Base-by-base conservation (phyloP, 495 filamentous ascomycete genomes). In the Trichoderma gamsii region DNA sequence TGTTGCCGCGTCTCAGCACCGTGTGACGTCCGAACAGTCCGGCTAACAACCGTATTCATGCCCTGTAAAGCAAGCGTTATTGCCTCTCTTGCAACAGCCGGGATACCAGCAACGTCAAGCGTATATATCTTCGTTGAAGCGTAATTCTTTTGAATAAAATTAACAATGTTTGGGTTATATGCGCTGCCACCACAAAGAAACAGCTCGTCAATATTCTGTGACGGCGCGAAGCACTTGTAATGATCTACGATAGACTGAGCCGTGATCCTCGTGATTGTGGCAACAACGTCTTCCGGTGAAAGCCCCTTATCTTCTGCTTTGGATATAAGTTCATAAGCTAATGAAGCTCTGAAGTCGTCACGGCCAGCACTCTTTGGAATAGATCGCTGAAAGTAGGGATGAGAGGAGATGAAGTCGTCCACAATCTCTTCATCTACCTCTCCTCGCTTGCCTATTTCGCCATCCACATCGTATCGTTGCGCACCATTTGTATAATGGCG, bases 161-260 rank as follows among this genome's bases (percentile, higher is more conserved):
- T 74, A 13, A 78, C 76, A 71, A 85, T 87, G 66, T 85, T 86
- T 1, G 83, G 85, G 72, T 86, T 86, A 63, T 80, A 79, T 0
- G 83, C 84, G 21, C 84, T 85, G n/a, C 84, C 84, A 13, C 84
- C 85, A 73, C 83, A 86, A 79, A 87, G 84, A 74, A 82, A 87
- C 41, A 86, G 81, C 73, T 87, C 84, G 69, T 83, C 78, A 9
- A 61, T 61, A n/a, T 72, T 71, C 29, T 78, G 72, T 23, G 68
- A 73, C 6, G 83, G 83, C 15, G 80, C 79, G 69, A 81, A 86
- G 43, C 80, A 78, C 18, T 74, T 74, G 76, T 86, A 86, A 64
- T 85, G 83, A n/a, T 85, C 78, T 56, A 85, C 81, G 38, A 86
- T 86, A 7, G 83, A 79, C 68, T 86, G 80, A 0, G 84, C 82